Evolutionary conservation across 169 alveolate genomes (phyloP).

Genomic region (Plasmodium ovale): DNA sequence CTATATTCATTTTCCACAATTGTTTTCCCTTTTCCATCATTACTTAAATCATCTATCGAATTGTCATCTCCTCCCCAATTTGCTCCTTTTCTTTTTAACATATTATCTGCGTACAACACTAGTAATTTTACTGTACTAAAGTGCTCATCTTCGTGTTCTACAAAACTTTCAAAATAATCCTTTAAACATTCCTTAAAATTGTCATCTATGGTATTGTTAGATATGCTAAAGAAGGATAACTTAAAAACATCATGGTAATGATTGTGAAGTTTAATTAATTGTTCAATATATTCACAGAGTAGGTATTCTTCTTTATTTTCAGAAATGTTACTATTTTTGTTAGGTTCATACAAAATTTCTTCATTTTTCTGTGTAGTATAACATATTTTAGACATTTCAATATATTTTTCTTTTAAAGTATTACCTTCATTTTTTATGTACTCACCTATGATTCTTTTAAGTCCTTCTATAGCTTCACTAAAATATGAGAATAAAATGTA

Average conservation of each 20-base stretch:
- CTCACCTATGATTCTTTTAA: constrained; percentile 69
- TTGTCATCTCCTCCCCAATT: not conserved
- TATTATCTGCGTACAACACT: constrained; percentile 64
- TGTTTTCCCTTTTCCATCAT: not conserved
- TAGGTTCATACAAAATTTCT: not conserved
- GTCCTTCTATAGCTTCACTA: constrained; percentile 75
- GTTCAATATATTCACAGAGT: constrained; percentile 48
- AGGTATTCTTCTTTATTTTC: constrained; percentile 42
- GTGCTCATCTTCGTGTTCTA: constrained; percentile 65
- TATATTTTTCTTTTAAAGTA: constrained; percentile 52
- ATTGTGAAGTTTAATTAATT: constrained; percentile 44
- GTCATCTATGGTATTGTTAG: constrained; percentile 31
- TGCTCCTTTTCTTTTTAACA: constrained; percentile 4
- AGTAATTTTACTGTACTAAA: constrained; percentile 62
- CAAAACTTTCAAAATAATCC: constrained; percentile 73
- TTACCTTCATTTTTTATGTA: constrained; percentile 63
- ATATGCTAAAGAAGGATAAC: constrained; percentile 44
- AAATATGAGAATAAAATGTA: constrained; percentile 76
- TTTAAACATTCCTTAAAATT: constrained; percentile 66
- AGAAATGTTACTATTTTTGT: constrained; percentile 21
- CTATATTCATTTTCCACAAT: too few species aligned
- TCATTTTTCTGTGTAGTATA: not conserved
- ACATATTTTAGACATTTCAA: constrained; percentile 4
- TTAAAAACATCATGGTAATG: constrained; percentile 53
- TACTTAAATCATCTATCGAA: not conserved